phyloP scores from a whole-genome alignment of 805 yeast species.

The Saccharomycopsis vini region DNA sequence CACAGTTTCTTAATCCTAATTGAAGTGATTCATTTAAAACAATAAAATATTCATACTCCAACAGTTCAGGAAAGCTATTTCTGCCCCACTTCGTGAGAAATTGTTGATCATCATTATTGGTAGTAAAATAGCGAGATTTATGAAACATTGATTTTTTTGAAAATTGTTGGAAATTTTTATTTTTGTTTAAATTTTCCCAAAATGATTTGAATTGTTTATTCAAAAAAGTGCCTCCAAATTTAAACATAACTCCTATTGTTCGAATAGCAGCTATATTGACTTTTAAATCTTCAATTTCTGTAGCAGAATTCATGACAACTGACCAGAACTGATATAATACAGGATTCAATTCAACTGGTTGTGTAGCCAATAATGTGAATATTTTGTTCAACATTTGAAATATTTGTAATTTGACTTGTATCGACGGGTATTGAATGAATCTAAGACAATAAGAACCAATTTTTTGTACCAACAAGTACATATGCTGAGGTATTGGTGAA shows the following conservation, averaged over 20 bases:
- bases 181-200: conserved; percentile 28
- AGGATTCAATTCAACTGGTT: conserved; percentile 37
- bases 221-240: conserved; percentile 39
- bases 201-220: conserved; percentile 38
- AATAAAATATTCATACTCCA: conserved; percentile 12
- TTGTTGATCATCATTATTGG: too few species aligned
- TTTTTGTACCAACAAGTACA: conserved; percentile 51
- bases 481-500: conserved; percentile 52
- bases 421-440: conserved; percentile 57
- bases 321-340: conserved; percentile 48
- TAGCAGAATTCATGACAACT: conserved; percentile 22
- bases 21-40: conserved; percentile 8
- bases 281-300: conserved; percentile 22
- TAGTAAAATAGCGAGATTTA: too few species aligned
- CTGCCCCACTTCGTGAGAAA: too few species aligned
- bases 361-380: conserved; percentile 47
- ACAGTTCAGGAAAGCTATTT: conserved; percentile 5
- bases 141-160: background rate
- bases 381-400: conserved; percentile 38
- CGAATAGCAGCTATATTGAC: conserved; percentile 26
- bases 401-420: conserved; percentile 46
- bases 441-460: conserved; percentile 65
- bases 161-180: conserved; percentile 7
- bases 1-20: conserved; percentile 9
- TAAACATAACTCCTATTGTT: conserved; percentile 24